Evolutionary conservation across 495 filamentous ascomycete species (phyloP), one percentile per base, ranked within the genome.

Genomic region (Penicillium argentinense): DNA sequence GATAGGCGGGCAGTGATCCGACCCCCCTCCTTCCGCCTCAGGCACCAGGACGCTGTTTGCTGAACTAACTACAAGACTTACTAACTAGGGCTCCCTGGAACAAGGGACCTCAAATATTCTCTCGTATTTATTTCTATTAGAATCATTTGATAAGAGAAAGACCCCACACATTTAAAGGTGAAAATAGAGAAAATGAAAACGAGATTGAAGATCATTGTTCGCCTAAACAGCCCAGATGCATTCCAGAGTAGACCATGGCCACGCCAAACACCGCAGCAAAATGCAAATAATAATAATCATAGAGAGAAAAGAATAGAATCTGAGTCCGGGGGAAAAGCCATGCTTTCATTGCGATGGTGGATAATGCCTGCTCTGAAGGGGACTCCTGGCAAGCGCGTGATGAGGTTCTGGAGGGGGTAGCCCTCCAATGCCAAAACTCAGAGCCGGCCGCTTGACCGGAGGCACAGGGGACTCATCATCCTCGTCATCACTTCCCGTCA

Each of bases 401-500:
- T 56, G 56, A 42, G 46, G 45, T 22, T 64, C 64, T 17, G 52
- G 57, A 14, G 48, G 46, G 18, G 60, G 53, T 28, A 54, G 51
- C 13, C 48, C 32, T 11, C 59, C 53, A 29, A 54, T 45, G 1
- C 42, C 21, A 5, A 59, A 39, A 42, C 45, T 57, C 9, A 69
- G 37, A 5, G 61, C 55, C 18, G 59, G 66, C 14, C 72, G 64
- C 51, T 91, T 91, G 2, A 75, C 48, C 11, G 82, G 67, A 16
- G 76, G 79, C 11, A 68, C 61, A 8, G 79, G 79, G 4, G 54
- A 66, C 30, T 84, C 78, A 22, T 91, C 87, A 30, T 87, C 85
- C 47, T 88, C 85, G 43, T 88, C 85, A 36, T 85, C 83, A 53
- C 82, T 89, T 2, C 82, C 70, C 1, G 87, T 93, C 45, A 93